A percentile compares a stretch with the other conserved stretches of the same genome.
phyloP scores from a whole-genome alignment of 495 filamentous ascomycete genomes.

The Penicillium paradoxum region DNA sequence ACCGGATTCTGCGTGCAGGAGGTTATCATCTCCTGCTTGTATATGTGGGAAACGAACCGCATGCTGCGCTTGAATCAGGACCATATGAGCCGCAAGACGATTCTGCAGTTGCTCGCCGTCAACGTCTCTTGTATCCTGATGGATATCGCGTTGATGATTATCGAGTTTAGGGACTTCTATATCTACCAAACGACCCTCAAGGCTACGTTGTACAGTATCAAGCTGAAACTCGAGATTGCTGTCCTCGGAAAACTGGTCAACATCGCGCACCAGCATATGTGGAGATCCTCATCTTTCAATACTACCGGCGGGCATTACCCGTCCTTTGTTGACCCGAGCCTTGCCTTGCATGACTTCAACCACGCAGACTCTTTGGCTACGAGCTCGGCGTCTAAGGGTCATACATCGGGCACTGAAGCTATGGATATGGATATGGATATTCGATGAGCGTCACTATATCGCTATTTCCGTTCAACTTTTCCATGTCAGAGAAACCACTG shows the following conservation, averaged over 20 bases:
- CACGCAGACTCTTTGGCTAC: constrained; percentile 15
- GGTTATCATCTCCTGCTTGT: constrained; percentile 26
- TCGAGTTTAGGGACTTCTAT: constrained; percentile 30
- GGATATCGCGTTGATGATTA: constrained; percentile 29
- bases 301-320: constrained; percentile 15
- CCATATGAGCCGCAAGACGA: constrained; percentile 23
- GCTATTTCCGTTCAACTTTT: neutral
- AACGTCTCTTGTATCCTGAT: constrained; percentile 29
- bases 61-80: constrained; percentile 25
- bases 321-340: constrained; percentile 25
- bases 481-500: neutral
- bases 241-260: constrained; percentile 28
- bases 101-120: constrained; percentile 26
- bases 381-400: constrained; percentile 16
- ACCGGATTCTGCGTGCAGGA: constrained; percentile 30
- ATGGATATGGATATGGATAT: constrained; percentile 10
- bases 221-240: constrained; percentile 28
- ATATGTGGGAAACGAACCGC: constrained; percentile 30
- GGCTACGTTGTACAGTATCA: constrained; percentile 27
- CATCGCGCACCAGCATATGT: constrained; percentile 26
- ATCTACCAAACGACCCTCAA: constrained; percentile 31
- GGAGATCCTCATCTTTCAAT: constrained; percentile 13
- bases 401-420: constrained; percentile 11
- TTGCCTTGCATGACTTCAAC: constrained; percentile 13
- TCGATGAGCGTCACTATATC: neutral